Percentiles rank a stretch among this genome's conserved stretches.
These are phyloP conservation scores for Exserohilum rostratum DNA, from an alignment of 2,329 filamentous ascomycete genomes.

Conservation along the genomic window DNA sequence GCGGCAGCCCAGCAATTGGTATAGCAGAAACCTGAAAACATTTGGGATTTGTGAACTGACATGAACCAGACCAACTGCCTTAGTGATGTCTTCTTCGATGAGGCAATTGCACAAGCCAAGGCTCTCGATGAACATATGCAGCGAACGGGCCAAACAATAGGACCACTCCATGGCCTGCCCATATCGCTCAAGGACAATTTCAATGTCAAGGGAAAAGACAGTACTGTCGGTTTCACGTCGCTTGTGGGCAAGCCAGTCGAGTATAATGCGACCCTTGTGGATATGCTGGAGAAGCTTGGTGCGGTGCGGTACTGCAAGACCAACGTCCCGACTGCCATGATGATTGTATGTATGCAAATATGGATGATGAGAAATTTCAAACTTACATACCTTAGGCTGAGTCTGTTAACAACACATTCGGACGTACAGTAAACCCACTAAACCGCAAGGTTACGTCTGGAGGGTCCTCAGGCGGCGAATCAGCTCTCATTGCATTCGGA, in stretches of 20 bases:
- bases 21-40: slow-evolving; percentile 6
- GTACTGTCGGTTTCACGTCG: slow-evolving; percentile 68
- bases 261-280: slow-evolving; percentile 63
- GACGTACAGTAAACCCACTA: slow-evolving; percentile 66
- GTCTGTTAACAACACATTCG: slow-evolving; percentile 69
- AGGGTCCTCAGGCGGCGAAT: slow-evolving; percentile 71
- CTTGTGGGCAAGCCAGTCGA: slow-evolving; percentile 65
- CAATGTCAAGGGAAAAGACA: slow-evolving; percentile 64
- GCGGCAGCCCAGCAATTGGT: slow-evolving; percentile 63
- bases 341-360: slow-evolving; percentile 56
- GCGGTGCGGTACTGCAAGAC: slow-evolving; percentile 74
- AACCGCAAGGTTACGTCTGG: slow-evolving; percentile 66
- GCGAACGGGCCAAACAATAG: slow-evolving; percentile 55
- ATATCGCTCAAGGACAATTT: slow-evolving; percentile 75
- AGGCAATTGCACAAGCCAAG: slow-evolving; percentile 59
- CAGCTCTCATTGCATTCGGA: slow-evolving; percentile 64
- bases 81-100: slow-evolving; percentile 62
- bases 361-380: background rate
- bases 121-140: slow-evolving; percentile 59
- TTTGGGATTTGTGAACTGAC: slow-evolving; percentile 2
- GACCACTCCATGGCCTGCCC: slow-evolving; percentile 71
- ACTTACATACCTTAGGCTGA: slow-evolving; percentile 53
- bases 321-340: slow-evolving; percentile 72
- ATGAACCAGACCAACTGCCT: slow-evolving; percentile 62
- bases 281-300: slow-evolving; percentile 64